Base-by-base conservation (phyloP, 768 basidiomycete genomes). In the Amanita brunnescens region DNA sequence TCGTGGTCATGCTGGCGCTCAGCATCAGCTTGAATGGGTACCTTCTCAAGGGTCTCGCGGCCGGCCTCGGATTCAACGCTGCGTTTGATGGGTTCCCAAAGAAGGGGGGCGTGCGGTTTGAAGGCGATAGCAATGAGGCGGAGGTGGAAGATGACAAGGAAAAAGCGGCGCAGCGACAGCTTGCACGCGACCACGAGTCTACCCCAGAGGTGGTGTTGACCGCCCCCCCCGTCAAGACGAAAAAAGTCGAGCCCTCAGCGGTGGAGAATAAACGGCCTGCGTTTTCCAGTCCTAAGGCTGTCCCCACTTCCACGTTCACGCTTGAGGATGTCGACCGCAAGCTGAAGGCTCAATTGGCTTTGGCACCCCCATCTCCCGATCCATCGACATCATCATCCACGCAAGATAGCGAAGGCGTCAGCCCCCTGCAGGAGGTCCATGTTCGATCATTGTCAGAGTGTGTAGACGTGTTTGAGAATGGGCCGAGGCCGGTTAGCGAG, bases 1-100 rank as follows among this genome's bases (percentile, higher is more conserved):
- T 98, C 62, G 89, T 97, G 44, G 76, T 90, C 51, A 75, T 88
- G 13, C 79, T 99, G 20, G 87, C 83, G 2, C 77, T 95, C 54
- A 88, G 85, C 53, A 86, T 97, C 52, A 79, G 84, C 51, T 73
- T 99, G 52, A 99, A 99, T 56, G 94, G 93, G 3, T 97, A 91
- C 62, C 75, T 97, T 13, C 77, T 99, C 53, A 94, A 91, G 67
- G 87, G 87, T 3, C 85, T 89, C 38, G 85, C 83, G 0, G 80
- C 80, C 9, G 83, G 79, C 26, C 58, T 71, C 0, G 69, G 67
- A 2, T 44, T 51, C 14, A 51, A 42, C 18, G 45, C 42, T 52
- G 42, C 37, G 54, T 45, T 46, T 14, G 33, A 35, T n/a, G 21
- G 20, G 5, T 32, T 43, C n/a, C 52, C 44, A 10, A 46, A 47